Conservation (phyloP, 1,284 basidiomycete genomes). For the Cryptococcus sp. region DNA sequence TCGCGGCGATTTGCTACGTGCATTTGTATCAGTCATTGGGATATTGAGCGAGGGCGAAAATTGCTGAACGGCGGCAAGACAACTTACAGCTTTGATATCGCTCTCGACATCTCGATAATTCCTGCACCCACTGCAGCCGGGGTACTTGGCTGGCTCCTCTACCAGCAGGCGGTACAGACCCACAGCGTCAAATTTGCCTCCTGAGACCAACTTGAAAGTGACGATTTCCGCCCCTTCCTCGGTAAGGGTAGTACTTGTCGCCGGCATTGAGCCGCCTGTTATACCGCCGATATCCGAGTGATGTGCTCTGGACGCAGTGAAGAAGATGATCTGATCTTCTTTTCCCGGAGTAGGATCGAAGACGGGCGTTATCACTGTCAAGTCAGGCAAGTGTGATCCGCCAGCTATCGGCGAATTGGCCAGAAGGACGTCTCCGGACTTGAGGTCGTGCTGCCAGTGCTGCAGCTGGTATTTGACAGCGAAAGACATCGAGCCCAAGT, state of each 20-base stretch:
- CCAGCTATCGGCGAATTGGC: constrained; percentile 54
- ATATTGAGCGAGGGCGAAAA: not conserved
- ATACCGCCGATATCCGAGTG: constrained; percentile 49
- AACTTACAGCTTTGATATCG: constrained; percentile 72
- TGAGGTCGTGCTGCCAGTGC: constrained; percentile 40
- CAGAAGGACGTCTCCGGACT: constrained; percentile 55
- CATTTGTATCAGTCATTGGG: not conserved
- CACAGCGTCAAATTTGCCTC: constrained; percentile 75
- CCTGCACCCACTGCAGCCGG: constrained; percentile 22
- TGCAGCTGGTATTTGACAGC: constrained; percentile 52
- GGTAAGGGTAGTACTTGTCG: constrained; percentile 82
- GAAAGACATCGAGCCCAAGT: constrained; percentile 54
- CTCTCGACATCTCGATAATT: constrained; percentile 66
- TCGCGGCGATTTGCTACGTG: constrained; percentile 81
- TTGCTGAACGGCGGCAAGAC: not conserved
- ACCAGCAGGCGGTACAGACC: constrained; percentile 77
- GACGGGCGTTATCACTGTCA: constrained; percentile 45
- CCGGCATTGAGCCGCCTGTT: constrained; percentile 77
- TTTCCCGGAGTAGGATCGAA: constrained; percentile 19
- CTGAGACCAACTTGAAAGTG: constrained; percentile 88
- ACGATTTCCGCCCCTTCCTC: constrained; percentile 88
- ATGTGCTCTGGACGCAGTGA: constrained; percentile 38
- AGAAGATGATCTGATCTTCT: constrained; percentile 43
- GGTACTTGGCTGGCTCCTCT: constrained; percentile 70
- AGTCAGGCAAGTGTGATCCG: constrained; percentile 44